Base-by-base conservation (phyloP, 495 filamentous ascomycete species). In the Annulohypoxylon stygium region DNA sequence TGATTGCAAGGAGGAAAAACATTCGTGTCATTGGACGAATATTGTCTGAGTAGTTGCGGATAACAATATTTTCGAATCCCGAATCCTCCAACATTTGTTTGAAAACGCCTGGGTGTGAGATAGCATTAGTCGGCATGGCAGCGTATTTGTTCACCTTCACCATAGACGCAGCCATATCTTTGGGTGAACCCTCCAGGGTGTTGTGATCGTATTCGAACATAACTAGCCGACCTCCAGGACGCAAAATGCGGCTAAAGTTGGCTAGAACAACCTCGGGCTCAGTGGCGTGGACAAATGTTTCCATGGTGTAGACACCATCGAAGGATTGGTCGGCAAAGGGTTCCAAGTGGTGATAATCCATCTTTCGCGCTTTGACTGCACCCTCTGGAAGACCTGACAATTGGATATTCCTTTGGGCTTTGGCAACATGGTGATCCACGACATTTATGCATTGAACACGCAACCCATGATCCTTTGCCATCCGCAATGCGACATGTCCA, bases 241-340 rank as follows among this genome's bases (percentile, higher is more conserved):
- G 77, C 4, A 89, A 71, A 0, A 89, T 57, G 25, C 84, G 83
- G 72, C 80, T 80, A 74, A 89, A 89, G 47, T 83, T 80, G 10
- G 69, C 59, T 26, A 88, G 67, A 1, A 83, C 87, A 12, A 78
- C 80, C 59, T 81, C 70, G 6, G 83, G 83, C 18, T 89, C 83
- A 1, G 82, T 87, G 6, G 88, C 86, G 69, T 90, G 86, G 5
- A 88, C 86, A 26, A 89, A 82, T 0, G 87, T 89, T 69, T 90
- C 88, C 81, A 89, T 88, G 1, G 87, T 88, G 70, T 89, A 90
- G 54, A 85, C 70, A 16, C 88, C 88, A 65, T 89, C 85, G 62
- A 86, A 82, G 0, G 81, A 83, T 8, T 69, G 71, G 41, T 69
- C 57, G 8, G 70, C 64, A 34, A 86, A 78, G 4, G 61, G 51